Percentiles rank a stretch among this genome's conserved stretches.
Conservation (phyloP, 768 basidiomycete species). For the Boletellus sp. region DNA sequence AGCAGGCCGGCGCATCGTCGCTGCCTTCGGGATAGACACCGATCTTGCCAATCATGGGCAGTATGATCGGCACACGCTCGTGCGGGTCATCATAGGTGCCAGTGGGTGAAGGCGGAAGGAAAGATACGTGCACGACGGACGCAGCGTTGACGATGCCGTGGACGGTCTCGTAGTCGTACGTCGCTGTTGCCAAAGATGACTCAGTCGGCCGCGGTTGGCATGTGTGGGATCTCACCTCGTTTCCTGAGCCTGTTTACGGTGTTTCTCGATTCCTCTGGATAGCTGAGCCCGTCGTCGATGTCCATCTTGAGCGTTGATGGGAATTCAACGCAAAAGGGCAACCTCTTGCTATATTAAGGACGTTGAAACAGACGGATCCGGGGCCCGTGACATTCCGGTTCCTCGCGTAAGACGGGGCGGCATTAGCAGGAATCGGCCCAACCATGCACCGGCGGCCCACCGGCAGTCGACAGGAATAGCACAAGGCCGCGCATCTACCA, state of each 20-base stretch:
- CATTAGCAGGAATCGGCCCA: too few species aligned
- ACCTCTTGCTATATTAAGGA: background rate
- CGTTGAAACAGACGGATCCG: background rate
- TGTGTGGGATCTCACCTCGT: conserved; percentile 12
- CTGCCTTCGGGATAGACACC: conserved; percentile 12
- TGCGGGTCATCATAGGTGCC: conserved; percentile 8
- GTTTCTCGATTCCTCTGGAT: conserved; percentile 35
- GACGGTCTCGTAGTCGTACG: conserved; percentile 20
- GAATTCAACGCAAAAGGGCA: background rate
- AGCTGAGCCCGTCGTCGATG: conserved; percentile 36
- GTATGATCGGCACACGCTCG: conserved; percentile 17
- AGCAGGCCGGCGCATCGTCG: conserved; percentile 13
- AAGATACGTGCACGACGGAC: conserved; percentile 23
- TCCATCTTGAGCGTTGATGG: conserved; percentile 37
- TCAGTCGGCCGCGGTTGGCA: background rate
- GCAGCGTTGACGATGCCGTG: conserved; percentile 22
- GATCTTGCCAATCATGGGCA: conserved; percentile 27
- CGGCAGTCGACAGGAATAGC: too few species aligned
- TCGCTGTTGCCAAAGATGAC: conserved; percentile 4
- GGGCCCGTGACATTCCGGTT: background rate
- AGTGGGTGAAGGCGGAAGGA: conserved; percentile 17
- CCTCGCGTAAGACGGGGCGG: too few species aligned
- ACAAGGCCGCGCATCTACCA: too few species aligned
- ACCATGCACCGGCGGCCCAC: too few species aligned
- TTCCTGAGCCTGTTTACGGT: conserved; percentile 26